Conservation (phyloP, 192 early-diverging fungal species). For the Linnemannia elongata region DNA sequence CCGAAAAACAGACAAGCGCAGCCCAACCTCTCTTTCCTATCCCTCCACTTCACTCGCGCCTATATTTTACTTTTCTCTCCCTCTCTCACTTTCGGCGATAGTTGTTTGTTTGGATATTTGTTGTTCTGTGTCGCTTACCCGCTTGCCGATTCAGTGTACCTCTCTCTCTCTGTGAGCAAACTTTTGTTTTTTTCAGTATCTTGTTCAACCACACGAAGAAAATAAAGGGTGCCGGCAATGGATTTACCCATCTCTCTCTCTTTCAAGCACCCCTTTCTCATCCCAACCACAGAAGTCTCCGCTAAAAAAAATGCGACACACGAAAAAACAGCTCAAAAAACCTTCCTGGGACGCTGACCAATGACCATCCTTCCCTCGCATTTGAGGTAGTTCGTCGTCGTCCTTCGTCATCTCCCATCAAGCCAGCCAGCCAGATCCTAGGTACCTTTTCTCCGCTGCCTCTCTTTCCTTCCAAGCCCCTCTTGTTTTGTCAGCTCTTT, state of each 20-base stretch:
- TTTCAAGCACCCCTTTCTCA: background rate
- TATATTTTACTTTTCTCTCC: background rate
- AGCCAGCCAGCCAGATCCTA: background rate
- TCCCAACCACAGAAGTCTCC: background rate
- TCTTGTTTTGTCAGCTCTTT: background rate
- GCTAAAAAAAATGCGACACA: background rate
- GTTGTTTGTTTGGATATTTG: background rate
- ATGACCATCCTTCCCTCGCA: background rate
- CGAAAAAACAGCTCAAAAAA: background rate
- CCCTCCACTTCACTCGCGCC: background rate
- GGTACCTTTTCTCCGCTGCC: background rate
- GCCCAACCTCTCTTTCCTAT: too few species aligned
- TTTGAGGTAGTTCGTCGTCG: too few species aligned
- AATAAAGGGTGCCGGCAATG: slow-evolving; percentile 22
- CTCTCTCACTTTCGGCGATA: too few species aligned
- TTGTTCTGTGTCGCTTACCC: background rate
- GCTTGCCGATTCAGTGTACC: background rate
- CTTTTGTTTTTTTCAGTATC: background rate
- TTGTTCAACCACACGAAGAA: background rate
- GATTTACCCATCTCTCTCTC: slow-evolving; percentile 24
- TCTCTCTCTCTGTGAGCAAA: background rate
- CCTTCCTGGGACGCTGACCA: background rate
- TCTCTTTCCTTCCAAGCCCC: background rate
- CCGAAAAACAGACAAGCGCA: background rate
- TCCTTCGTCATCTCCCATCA: background rate